Evolutionary conservation across 495 filamentous ascomycete species (phyloP), one percentile per base, ranked within the genome.

Genomic region (Aspergillus mulundensis): DNA sequence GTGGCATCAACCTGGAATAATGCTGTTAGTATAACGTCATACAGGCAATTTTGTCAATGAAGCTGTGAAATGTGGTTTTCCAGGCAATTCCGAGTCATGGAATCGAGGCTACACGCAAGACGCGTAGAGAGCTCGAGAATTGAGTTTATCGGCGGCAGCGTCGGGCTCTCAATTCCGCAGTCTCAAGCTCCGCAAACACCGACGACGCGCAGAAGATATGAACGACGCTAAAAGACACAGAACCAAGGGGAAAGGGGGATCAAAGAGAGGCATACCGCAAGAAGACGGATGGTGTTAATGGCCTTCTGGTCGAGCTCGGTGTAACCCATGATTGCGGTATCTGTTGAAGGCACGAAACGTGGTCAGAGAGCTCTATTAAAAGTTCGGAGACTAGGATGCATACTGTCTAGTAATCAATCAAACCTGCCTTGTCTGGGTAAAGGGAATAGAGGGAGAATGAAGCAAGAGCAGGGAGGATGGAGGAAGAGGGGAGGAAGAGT

Each of bases 221-320:
- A 46, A 61, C 55, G 57, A 48, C 36, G 42, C 63, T 51, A 57
- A 54, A 32, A 60, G n/a, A 34, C 19, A 19, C 39, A 36, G n/a
- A 46, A 38, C 42, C 61, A 50, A 59, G 53, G 21, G 60, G 14
- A 44, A 40, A 38, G 57, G 42, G 32, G 41, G 38, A 15, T 58
- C 20, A 48, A 28, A 20, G 8, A 36, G 41, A 57, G 36, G 60
- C 74, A 38, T 87, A 98, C 94, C 62, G 94, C 93, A 63, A 98
- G 84, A 66, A 91, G 69, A 71, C 95, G 91, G 78, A 97, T 97
- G 70, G 93, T 95, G 87, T 97, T 97, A 77, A 99, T 88, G 66
- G 88, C 88, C 72, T 91, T 84, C 80, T 87, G 77, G 72, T 99
- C 94, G 65, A 84, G 67, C 66, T 98, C 86, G 64, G 78, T 79